Evolutionary conservation across 2,329 filamentous ascomycete genomes (phyloP), one percentile per base, ranked within the genome.

Genomic region (Fusarium beomiforme): DNA sequence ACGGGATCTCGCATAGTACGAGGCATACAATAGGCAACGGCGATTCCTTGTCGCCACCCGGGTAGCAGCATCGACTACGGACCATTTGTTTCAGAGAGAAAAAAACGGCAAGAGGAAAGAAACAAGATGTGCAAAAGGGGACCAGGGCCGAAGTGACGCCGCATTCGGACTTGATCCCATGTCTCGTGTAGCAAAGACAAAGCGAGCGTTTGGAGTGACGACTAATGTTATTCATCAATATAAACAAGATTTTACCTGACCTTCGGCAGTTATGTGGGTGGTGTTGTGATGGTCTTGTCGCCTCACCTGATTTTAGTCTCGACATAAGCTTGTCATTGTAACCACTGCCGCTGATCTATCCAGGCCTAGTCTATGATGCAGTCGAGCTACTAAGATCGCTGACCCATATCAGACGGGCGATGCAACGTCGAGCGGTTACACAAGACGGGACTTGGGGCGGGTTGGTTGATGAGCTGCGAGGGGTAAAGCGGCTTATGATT

Each of bases 1-100:
- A 72, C 67, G 70, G 70, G 63, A 71, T 72, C 62, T 72, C 56
- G 59, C 70, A 72, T 72, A 57, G 64, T 72, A 72, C 69, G 69
- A 67, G 56, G 60, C 51, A 62, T 53, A n/a, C n/a, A n/a, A n/a
- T n/a, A 36, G 51, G 59, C 51, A 66, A 67, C 64, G 65, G 24
- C 67, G 26, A 46, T 51, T 51, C 24, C 21, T 42, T 39, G 67
- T 29, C 42, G 62, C 56, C 43, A 64, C 34, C n/a, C 59, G 69
- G 69, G 26, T 66, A 66, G 49, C 64, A 62, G 59, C 67, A 59
- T 69, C 33, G 29, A 59, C 44, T 33, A 44, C 29, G 43, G 56
- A 14, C 68, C 67, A 70, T 67, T 71, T 57, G 57, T 70, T 59
- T 49, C 29, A 37, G 24, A 43, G 34, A 12, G 24, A 26, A 10